Evolutionary conservation across 2,329 filamentous ascomycete genomes (phyloP).

Genomic region (Pseudogymnoascus destructans): DNA sequence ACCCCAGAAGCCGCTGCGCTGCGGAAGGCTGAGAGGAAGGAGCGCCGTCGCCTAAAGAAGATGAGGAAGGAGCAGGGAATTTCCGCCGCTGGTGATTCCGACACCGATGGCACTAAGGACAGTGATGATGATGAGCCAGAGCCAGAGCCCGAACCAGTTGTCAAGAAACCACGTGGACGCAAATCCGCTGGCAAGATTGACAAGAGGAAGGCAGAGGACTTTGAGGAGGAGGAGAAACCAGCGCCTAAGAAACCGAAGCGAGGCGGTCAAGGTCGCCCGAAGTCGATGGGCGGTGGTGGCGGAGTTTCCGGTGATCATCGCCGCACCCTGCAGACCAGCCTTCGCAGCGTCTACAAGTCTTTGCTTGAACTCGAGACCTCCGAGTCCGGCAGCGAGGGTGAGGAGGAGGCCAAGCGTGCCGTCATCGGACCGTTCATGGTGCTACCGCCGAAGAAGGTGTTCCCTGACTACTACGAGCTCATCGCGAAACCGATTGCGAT

Average conservation of each 20-base stretch:
- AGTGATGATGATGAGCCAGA: constrained; percentile 52
- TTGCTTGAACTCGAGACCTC: constrained; percentile 65
- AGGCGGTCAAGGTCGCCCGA: constrained; percentile 57
- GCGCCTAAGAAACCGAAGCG: constrained; percentile 67
- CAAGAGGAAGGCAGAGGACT: constrained; percentile 70
- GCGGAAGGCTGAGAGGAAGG: constrained; percentile 74
- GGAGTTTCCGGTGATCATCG: constrained; percentile 54
- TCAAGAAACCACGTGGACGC: constrained; percentile 66
- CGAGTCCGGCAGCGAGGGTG: constrained; percentile 42
- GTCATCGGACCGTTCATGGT: constrained; percentile 94
- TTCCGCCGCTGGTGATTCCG: constrained; percentile 1
- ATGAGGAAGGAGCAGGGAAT: constrained; percentile 9
- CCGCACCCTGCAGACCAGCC: constrained; percentile 61
- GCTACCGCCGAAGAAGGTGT: constrained; percentile 75
- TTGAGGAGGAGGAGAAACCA: constrained; percentile 63
- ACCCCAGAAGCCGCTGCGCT: constrained; percentile 84
- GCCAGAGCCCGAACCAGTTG: constrained; percentile 37
- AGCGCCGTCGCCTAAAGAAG: constrained; percentile 61
- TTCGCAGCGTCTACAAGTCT: constrained; percentile 64
- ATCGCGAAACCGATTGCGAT: constrained; percentile 91
- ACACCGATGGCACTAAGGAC: constrained; percentile 1
- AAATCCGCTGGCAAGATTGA: constrained; percentile 60
- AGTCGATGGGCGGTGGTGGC: constrained; percentile 34
- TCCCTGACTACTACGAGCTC: constrained; percentile 88
- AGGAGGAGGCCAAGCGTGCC: constrained; percentile 46